Base-by-base conservation (phyloP, 495 filamentous ascomycete genomes). In the Elaphomyces granulatus region DNA sequence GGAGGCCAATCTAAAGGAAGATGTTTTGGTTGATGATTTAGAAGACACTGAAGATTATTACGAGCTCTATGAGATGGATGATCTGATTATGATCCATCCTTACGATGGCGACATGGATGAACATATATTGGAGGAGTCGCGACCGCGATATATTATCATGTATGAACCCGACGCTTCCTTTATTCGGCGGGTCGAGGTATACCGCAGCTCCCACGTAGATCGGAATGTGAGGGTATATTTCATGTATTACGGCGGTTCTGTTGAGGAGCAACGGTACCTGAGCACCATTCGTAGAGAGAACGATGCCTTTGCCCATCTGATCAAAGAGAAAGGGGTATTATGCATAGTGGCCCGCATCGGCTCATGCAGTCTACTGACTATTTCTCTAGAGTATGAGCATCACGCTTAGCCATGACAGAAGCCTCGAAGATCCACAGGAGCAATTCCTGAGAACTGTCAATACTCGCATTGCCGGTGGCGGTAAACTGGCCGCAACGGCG, bases 111-210 rank as follows among this genome's bases (percentile, higher is more conserved):
- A 98, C 53, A 82, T 87, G 69, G 92, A 96, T 60, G 92, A 96
- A 50, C 83, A 94, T 56, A 67, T 96, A 15, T 71, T 98, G 1
- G 92, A 96, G 54, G 90, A 98, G 60, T 66, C 87, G 41, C 85
- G 81, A 40, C 90, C 90, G 1, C 77, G 82, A 30, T 96, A 94
- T 58, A 85, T 98, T 34, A 82, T 98, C 52, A 96, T 98, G 90
- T 98, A 95, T 57, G 88, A 95, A 53, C 87, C 92, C 14, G 87
- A 95, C 49, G 73, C 87, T n/a, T 75, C 87, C 3, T 98, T 98
- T 56, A 93, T 95, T 47, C 77, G 92, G 26, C 68, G 92, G 18
- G 80, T 98, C 7, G 90, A 98, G 50, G 87, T 95, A 3, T 98
- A 96, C 58, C 79, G 92, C 28, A 92, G 84, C 42, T 94, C 85